Percentiles rank a stretch among this genome's conserved stretches.
These are phyloP conservation scores for Extremus antarcticus DNA, from an alignment of 495 filamentous ascomycete genomes.

Conservation along the genomic window DNA sequence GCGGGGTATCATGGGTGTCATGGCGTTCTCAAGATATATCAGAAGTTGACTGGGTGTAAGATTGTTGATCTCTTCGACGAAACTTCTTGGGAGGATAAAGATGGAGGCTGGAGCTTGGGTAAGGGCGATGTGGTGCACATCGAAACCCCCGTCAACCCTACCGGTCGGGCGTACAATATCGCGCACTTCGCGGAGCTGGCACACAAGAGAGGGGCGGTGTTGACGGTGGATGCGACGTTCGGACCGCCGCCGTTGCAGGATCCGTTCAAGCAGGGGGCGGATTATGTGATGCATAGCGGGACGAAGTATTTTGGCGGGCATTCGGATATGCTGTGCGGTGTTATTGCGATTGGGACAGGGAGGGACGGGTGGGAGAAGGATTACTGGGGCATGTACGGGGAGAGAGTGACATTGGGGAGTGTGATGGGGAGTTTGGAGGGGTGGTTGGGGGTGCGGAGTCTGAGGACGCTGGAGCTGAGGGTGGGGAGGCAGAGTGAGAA, in stretches of 20 bases:
- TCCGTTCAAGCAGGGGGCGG: conserved; percentile 68
- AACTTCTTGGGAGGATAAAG: conserved; percentile 27
- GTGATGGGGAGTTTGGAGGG: conserved; percentile 87
- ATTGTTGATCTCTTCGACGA: conserved; percentile 40
- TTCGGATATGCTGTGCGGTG: conserved; percentile 78
- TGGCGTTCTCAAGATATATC: conserved; percentile 61
- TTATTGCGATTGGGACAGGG: conserved; percentile 51
- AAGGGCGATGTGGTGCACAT: conserved; percentile 78
- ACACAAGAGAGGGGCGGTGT: conserved; percentile 54
- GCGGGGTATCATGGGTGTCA: conserved; percentile 90
- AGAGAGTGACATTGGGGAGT: conserved; percentile 64
- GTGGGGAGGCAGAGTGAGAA: conserved; percentile 63
- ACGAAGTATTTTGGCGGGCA: conserved; percentile 96
- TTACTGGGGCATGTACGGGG: conserved; percentile 41
- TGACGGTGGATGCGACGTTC: conserved; percentile 88
- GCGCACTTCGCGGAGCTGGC: conserved; percentile 57
- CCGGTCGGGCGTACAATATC: conserved; percentile 68
- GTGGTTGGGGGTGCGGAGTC: conserved; percentile 78
- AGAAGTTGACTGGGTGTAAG: conserved; percentile 57
- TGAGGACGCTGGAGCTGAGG: conserved; percentile 77
- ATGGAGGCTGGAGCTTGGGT: conserved; percentile 22
- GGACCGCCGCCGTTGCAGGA: conserved; percentile 84
- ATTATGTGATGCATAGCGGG: conserved; percentile 79
- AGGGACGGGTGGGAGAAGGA: conserved; percentile 44
- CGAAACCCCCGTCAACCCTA: conserved; percentile 86